These are phyloP conservation scores for Bauhinia variegata DNA, from an alignment of 306 rosid genomes.

Conservation along the genomic window DNA sequence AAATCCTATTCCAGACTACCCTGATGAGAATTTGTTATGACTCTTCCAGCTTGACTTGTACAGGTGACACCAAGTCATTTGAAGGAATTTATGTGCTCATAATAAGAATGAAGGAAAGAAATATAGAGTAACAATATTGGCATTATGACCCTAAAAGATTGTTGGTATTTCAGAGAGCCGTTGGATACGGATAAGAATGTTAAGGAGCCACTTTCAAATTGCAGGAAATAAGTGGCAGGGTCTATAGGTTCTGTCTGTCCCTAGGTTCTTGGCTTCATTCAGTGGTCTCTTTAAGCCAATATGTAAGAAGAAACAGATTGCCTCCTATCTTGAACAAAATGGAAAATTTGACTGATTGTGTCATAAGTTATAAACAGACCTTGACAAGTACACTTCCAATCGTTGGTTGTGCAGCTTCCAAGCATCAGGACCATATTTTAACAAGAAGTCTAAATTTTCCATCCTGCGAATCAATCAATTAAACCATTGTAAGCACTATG, in stretches of 20 bases:
- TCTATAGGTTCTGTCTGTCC: background rate
- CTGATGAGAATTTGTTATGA: background rate
- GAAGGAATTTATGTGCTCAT: background rate
- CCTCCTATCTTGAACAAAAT: background rate
- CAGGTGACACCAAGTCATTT: background rate
- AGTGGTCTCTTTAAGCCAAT: constrained; percentile 4
- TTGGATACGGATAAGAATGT: background rate
- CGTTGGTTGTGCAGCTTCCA: constrained; percentile 85
- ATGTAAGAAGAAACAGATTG: constrained; percentile 10
- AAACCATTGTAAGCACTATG: constrained; percentile 25
- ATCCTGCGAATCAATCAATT: constrained; percentile 55
- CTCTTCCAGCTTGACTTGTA: background rate
- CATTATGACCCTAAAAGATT: background rate
- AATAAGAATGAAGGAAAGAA: background rate
- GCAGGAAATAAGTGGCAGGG: background rate
- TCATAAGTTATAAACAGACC: constrained; percentile 52
- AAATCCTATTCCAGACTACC: background rate
- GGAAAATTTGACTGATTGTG: background rate
- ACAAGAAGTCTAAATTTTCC: constrained; percentile 85
- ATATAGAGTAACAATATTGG: background rate
- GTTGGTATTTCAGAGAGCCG: background rate
- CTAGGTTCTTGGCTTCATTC: background rate
- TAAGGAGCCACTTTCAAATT: background rate
- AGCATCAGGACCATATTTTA: constrained; percentile 80
- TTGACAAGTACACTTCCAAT: constrained; percentile 69